phyloP scores from a whole-genome alignment of 805 yeast genomes.

The Candida qinlingensis region DNA sequence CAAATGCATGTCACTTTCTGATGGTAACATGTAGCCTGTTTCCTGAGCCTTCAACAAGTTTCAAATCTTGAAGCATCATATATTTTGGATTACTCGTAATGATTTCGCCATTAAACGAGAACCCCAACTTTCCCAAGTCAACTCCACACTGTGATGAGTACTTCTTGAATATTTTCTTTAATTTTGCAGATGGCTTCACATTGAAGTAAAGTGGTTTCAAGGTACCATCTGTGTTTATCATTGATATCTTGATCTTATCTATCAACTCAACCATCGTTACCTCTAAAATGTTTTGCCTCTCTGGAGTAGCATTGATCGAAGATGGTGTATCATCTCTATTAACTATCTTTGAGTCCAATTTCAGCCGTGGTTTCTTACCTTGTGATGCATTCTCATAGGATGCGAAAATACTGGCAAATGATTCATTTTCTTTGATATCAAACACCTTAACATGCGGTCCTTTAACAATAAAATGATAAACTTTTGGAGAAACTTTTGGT shows the following conservation, averaged over 20 bases:
- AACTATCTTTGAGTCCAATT: background rate
- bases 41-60: background rate
- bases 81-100: background rate
- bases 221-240: conserved; percentile 25
- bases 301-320: background rate
- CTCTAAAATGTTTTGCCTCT: conserved; percentile 17
- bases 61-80: background rate
- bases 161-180: conserved; percentile 5
- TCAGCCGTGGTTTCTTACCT: conserved; percentile 1
- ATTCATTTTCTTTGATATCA: background rate
- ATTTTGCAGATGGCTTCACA: background rate
- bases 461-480: conserved; percentile 2
- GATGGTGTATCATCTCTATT: conserved; percentile 1
- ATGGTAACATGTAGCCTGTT: background rate
- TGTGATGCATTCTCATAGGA: background rate
- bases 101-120: background rate
- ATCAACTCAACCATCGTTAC: conserved; percentile 25
- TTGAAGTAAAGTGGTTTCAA: conserved; percentile 17
- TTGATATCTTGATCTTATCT: conserved; percentile 30
- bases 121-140: background rate
- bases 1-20: too few relatives aligned
- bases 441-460: conserved; percentile 1
- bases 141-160: background rate
- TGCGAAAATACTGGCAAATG: background rate
- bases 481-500: background rate